Evolutionary conservation across 192 early-diverging fungal genomes (phyloP).

Genomic region (Backusella macrospora): DNA sequence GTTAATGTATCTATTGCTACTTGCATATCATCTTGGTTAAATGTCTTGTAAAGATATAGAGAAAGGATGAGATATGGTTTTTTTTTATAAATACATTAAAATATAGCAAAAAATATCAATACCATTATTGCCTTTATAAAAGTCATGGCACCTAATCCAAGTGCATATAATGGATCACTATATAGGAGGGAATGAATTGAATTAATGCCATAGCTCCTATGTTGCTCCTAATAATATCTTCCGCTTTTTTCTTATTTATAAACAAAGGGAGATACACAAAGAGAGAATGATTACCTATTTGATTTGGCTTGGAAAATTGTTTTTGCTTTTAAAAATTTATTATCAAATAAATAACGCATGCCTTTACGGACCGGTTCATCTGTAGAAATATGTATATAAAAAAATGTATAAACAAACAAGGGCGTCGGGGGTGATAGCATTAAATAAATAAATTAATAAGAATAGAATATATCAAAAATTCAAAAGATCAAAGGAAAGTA

Average conservation of each 20-base stretch:
- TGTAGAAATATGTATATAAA: neutral
- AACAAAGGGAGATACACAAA: neutral
- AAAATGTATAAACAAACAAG: neutral
- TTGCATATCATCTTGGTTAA: constrained; percentile 48
- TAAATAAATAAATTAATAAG: neutral
- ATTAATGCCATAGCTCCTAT: constrained; percentile 1
- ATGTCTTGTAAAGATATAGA: constrained; percentile 36
- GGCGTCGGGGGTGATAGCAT: too few relatives aligned
- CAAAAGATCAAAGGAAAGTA: neutral
- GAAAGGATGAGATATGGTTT: neutral
- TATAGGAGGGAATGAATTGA: neutral
- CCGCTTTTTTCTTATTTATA: neutral
- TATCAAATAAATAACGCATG: constrained; percentile 52
- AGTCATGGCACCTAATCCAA: constrained; percentile 49
- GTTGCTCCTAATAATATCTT: neutral
- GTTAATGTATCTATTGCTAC: constrained; percentile 46
- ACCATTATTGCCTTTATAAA: constrained; percentile 46
- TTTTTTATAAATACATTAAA: neutral
- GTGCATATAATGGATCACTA: constrained; percentile 51
- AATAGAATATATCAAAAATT: neutral
- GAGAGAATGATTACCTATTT: constrained; percentile 28
- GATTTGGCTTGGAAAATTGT: constrained; percentile 51
- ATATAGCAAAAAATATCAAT: neutral
- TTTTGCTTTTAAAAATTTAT: constrained; percentile 53
- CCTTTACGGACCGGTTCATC: constrained; percentile 34